Conservation (phyloP, 2,329 filamentous ascomycete genomes). For the Colletotrichum noveboracense region DNA sequence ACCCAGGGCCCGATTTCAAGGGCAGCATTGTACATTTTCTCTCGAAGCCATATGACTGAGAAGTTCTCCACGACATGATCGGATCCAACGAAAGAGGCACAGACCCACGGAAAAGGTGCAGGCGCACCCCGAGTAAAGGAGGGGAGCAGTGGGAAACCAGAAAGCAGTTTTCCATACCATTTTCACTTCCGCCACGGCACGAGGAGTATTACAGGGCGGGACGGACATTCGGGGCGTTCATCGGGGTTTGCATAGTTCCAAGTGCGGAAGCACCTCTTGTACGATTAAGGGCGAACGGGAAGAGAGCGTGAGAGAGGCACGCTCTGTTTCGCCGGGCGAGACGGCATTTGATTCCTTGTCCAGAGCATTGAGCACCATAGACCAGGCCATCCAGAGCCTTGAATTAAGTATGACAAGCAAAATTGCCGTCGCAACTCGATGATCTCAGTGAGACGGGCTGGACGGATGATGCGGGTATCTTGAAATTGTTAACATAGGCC, state of each 20-base stretch:
- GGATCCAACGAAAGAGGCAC: slow-evolving; percentile 20
- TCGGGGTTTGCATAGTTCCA: slow-evolving; percentile 13
- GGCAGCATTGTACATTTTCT: slow-evolving; percentile 23
- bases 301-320: not conserved
- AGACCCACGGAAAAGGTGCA: slow-evolving; percentile 18
- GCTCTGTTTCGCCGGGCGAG: not conserved
- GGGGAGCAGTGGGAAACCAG: slow-evolving; percentile 2
- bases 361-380: slow-evolving; percentile 15
- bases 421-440: not conserved
- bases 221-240: slow-evolving; percentile 14
- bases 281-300: slow-evolving; percentile 9
- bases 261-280: slow-evolving; percentile 15
- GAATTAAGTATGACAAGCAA: slow-evolving; percentile 9
- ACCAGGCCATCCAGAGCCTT: slow-evolving; percentile 7
- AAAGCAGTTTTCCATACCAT: slow-evolving; percentile 5
- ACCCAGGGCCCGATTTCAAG: not conserved
- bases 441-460: not conserved
- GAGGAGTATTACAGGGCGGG: slow-evolving; percentile 14
- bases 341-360: not conserved
- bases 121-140: slow-evolving; percentile 2
- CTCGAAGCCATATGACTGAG: slow-evolving; percentile 20
- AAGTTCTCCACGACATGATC: slow-evolving; percentile 23
- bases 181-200: slow-evolving; percentile 15
- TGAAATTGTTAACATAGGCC: not conserved
- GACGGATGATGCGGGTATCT: not conserved